phyloP scores from a whole-genome alignment of 345 rosid genomes.

The Excoecaria cochinchinensis region DNA sequence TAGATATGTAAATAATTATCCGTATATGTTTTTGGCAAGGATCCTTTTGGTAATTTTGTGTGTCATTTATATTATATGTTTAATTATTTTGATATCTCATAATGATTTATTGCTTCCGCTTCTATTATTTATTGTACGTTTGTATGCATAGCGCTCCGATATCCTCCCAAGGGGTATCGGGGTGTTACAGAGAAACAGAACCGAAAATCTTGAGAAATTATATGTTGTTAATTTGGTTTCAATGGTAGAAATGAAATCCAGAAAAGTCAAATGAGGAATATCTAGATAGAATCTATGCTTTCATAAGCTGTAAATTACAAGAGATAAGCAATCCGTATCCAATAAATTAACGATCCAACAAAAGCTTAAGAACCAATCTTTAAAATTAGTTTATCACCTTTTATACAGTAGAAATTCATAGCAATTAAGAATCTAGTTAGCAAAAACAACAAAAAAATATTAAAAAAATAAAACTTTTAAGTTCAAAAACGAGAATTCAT shows the following conservation, averaged over 20 bases:
- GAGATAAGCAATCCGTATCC: conserved; percentile 28
- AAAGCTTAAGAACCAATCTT: not conserved
- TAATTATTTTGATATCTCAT: too few species aligned
- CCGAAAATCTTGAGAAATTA: not conserved
- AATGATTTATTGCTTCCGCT: too few species aligned
- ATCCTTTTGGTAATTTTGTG: too few species aligned
- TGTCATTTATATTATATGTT: too few species aligned
- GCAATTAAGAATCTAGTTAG: conserved; percentile 13
- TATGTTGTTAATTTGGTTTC: not conserved
- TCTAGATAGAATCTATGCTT: conserved; percentile 3
- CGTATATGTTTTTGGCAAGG: too few species aligned
- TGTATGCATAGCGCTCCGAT: too few species aligned
- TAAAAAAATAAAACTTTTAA: not conserved
- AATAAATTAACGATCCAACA: conserved; percentile 21
- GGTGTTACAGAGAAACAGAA: conserved; percentile 5
- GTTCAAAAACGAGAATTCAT: conserved; percentile 11
- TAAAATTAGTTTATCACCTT: not conserved
- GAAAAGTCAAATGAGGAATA: conserved; percentile 9
- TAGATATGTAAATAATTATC: too few species aligned
- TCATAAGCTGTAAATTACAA: not conserved
- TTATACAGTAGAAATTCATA: conserved; percentile 4
- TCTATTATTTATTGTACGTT: too few species aligned
- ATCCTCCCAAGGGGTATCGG: too few species aligned
- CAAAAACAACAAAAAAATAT: conserved; percentile 4
- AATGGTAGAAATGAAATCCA: not conserved